Conservation (phyloP, 1,139 yeast species). For the Pichia norvegensis region DNA sequence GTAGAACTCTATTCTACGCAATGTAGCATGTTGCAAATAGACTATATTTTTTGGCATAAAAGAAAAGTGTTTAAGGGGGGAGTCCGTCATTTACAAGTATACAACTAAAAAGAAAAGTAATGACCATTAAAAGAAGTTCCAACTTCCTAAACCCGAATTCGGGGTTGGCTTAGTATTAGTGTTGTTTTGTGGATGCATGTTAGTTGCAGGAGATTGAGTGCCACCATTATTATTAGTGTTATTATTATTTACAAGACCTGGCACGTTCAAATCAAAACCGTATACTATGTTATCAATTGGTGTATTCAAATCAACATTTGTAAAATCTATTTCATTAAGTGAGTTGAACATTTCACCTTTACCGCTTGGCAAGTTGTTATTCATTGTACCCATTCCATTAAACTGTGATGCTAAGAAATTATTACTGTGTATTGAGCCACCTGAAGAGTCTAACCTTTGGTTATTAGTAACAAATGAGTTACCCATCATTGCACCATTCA, state of each 20-base stretch:
- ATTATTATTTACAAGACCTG: neutral
- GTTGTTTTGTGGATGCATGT: neutral
- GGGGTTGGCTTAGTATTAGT: neutral
- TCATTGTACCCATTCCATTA: neutral
- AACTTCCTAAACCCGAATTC: conserved; percentile 4
- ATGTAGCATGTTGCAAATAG: too few relatives aligned
- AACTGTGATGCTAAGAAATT: neutral
- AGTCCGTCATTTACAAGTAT: neutral
- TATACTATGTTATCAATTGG: conserved; percentile 18
- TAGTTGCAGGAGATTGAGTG: neutral
- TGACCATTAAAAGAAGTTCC: conserved; percentile 6
- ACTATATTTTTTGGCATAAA: too few relatives aligned
- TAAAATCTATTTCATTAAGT: conserved; percentile 63
- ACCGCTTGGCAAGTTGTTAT: conserved; percentile 23
- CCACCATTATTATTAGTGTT: too few relatives aligned
- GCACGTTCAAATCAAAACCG: conserved; percentile 10
- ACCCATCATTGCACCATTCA: neutral
- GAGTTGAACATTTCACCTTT: conserved; percentile 44
- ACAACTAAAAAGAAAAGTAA: neutral
- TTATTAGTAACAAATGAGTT: neutral
- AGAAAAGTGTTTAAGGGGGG: too few relatives aligned
- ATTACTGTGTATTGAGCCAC: neutral
- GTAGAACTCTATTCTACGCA: too few relatives aligned
- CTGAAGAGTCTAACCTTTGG: neutral
- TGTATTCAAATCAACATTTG: conserved; percentile 31